phyloP scores from a whole-genome alignment of 768 basidiomycete species.

The Candolleomyces eurysporus region DNA sequence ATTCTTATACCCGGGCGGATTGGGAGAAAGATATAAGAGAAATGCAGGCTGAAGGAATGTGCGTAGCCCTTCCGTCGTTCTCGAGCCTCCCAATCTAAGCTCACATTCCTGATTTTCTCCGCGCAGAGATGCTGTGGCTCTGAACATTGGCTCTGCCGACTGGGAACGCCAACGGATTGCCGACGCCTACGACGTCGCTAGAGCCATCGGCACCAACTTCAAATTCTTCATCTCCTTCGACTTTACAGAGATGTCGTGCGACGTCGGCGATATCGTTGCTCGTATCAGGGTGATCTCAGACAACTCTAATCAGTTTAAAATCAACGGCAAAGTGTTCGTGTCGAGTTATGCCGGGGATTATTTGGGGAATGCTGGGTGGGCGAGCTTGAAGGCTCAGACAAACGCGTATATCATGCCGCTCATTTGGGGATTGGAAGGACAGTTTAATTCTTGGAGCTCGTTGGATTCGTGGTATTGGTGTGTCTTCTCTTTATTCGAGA shows the following conservation, averaged over 20 bases:
- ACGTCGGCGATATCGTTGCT: slow-evolving; percentile 38
- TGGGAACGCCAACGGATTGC: slow-evolving; percentile 50
- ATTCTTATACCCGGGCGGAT: slow-evolving; percentile 34
- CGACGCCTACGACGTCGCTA: slow-evolving; percentile 52
- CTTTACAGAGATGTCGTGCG: slow-evolving; percentile 50
- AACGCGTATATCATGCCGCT: slow-evolving; percentile 52
- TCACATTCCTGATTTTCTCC: too few species aligned
- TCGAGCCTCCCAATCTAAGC: slow-evolving; percentile 11
- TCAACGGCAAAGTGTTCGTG: slow-evolving; percentile 53
- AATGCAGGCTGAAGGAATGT: slow-evolving; percentile 43
- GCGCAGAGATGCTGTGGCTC: slow-evolving; percentile 60
- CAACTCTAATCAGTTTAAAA: slow-evolving; percentile 55
- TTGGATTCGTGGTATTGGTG: slow-evolving; percentile 52
- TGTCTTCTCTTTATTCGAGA: slow-evolving; percentile 11
- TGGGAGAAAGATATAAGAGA: slow-evolving; percentile 35
- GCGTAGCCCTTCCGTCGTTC: slow-evolving; percentile 20
- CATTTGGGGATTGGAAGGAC: slow-evolving; percentile 51
- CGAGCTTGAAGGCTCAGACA: slow-evolving; percentile 43
- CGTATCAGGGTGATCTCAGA: slow-evolving; percentile 44
- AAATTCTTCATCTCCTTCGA: slow-evolving; percentile 61
- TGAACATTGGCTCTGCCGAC: slow-evolving; percentile 56
- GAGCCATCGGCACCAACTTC: slow-evolving; percentile 36
- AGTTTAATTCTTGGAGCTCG: slow-evolving; percentile 43
- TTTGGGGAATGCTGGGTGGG: slow-evolving; percentile 53
- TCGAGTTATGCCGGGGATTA: slow-evolving; percentile 63